Base-by-base conservation (phyloP, 2,329 filamentous ascomycete genomes). In the Aspergillus texensis region DNA sequence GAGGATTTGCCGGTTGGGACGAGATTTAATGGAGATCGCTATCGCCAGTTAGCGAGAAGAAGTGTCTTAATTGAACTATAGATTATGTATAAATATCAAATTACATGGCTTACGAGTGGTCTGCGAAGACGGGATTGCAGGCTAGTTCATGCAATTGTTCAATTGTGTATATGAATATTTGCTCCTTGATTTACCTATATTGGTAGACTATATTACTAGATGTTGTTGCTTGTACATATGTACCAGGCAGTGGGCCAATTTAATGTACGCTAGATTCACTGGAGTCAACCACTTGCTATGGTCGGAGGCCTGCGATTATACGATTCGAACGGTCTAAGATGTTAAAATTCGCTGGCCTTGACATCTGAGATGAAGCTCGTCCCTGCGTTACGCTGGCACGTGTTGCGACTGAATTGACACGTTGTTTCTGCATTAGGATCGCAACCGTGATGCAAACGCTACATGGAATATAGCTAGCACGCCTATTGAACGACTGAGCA, bases 171-270 rank as follows among this genome's bases (percentile, higher is more conserved):
- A 62, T 61, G 48, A 21, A 36, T 26, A 24, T 63, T 34, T 50
- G 14, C 14, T 45, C 43, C 32, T 60, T 45, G 32, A 32, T 52
- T 26, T 45, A 19, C 34, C 46, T 54, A 60, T 45, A 61, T 65
- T 58, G 56, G 61, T 62, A 54, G 39, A 58, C 56, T 36, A 45
- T 46, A 45, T 61, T 56, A 45, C 54, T 36, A 26, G n/a, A 64
- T 50, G 48, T 30, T 62, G 60, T 46, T 58, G 39, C 36, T 55
- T 67, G 62, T 65, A 65, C 58, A 65, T 66, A 67, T 41, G 45
- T 58, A 46, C 46, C 14, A 43, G 46, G 56, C 30, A 54, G 43
- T 46, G 24, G 32, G 21, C 19, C 36, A 58, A 12, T 39, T 45
- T 53, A 39, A 57, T 41, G 24, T 24, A 46, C 36, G 12, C 26